Conservation (phyloP, 495 filamentous ascomycete species). For the Staphylotrichum longicolle region DNA sequence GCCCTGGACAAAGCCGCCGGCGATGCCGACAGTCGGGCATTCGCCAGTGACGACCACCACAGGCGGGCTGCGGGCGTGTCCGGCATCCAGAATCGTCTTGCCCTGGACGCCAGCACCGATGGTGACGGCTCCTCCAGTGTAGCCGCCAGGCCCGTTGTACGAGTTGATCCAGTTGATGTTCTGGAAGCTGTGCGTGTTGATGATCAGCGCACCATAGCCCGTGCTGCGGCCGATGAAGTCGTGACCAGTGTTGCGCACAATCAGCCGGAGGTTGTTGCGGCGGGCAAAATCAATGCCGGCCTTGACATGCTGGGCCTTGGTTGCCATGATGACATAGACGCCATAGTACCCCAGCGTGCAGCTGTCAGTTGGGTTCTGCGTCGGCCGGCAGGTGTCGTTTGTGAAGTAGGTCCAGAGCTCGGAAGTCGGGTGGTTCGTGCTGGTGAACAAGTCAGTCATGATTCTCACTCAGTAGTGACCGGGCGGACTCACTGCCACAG, state of each 20-base stretch:
- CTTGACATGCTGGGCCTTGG: constrained; percentile 40
- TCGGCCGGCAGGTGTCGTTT: constrained; percentile 49
- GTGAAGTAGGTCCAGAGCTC: constrained; percentile 38
- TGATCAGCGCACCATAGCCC: constrained; percentile 53
- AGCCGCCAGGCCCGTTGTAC: constrained; percentile 38
- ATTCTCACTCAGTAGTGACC: not conserved
- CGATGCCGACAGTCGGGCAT: constrained; percentile 49
- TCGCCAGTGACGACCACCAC: constrained; percentile 50
- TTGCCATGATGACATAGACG: constrained; percentile 46
- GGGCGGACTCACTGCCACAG: constrained; percentile 34
- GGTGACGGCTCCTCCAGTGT: constrained; percentile 42
- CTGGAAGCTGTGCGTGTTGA: constrained; percentile 64
- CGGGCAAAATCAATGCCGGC: constrained; percentile 53
- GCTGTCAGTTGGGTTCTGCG: constrained; percentile 38
- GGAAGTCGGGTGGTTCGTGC: constrained; percentile 29
- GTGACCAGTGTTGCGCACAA: constrained; percentile 52
- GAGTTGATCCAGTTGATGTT: constrained; percentile 41
- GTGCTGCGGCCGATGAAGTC: constrained; percentile 50
- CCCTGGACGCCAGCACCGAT: constrained; percentile 59
- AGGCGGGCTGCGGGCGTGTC: constrained; percentile 39
- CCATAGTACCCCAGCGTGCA: constrained; percentile 61
- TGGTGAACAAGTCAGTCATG: not conserved
- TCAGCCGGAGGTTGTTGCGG: constrained; percentile 54
- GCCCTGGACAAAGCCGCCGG: constrained; percentile 56
- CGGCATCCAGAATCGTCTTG: constrained; percentile 44